phyloP scores from a whole-genome alignment of 306 rosid species.

The Inga laurina region DNA sequence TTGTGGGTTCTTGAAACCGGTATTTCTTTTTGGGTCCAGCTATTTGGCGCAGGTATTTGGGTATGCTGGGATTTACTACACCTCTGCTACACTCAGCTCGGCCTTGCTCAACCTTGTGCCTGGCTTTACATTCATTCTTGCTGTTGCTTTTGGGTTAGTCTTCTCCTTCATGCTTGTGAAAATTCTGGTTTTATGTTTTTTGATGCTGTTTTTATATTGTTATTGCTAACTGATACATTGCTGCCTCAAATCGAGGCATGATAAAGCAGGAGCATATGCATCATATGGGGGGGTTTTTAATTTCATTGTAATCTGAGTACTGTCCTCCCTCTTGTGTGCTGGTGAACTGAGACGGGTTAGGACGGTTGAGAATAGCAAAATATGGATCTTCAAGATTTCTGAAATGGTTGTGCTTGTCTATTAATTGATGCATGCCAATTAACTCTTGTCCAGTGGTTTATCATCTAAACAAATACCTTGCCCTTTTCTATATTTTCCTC shows the following conservation, averaged over 20 bases:
- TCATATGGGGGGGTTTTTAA: background rate
- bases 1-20: constrained; percentile 15
- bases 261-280: background rate
- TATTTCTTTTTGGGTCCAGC: constrained; percentile 14
- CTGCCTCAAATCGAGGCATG: background rate
- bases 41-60: constrained; percentile 62
- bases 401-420: background rate
- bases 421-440: background rate
- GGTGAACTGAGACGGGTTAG: background rate
- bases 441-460: background rate
- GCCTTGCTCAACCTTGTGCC: constrained; percentile 84
- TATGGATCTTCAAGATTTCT: background rate
- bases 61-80: constrained; percentile 71
- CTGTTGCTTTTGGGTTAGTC: constrained; percentile 58
- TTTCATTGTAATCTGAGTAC: background rate
- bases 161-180: background rate
- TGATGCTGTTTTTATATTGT: background rate
- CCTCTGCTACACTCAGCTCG: constrained; percentile 74
- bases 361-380: background rate
- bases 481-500: background rate
- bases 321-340: background rate
- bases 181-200: background rate
- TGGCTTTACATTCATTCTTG: constrained; percentile 70
- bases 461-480: background rate
- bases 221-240: background rate